Base-by-base conservation (phyloP, 2,329 filamentous ascomycete genomes). In the Fusarium fracticaudum region DNA sequence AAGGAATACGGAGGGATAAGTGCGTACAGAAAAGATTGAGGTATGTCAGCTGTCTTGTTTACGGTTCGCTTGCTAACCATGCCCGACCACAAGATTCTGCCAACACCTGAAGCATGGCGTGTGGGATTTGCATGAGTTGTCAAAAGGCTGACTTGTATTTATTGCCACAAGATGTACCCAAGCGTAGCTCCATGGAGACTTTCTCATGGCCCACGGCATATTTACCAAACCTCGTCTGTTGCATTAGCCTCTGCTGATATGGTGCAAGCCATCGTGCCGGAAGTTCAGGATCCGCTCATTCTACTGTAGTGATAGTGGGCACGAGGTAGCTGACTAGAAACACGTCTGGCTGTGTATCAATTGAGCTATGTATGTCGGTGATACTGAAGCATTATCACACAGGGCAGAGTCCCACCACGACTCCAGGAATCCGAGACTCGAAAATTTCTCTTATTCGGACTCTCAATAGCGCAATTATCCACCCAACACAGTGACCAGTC, bases 361-460 rank as follows among this genome's bases (percentile, higher is more conserved):
- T 57, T 41, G 59, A 57, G 22, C 48, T 44, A 62, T 44, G n/a
- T 58, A 62, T 57, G 8, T 58, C 14, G 38, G 31, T 35, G 38
- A 58, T 35, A 57, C 31, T 58, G 31, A 22, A 43, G 20, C 17
- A 33, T 62, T 43, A 33, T 37, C 38, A 24, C 24, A 13, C 15
- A 24, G 10, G 38, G 24, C 20, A n/a, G 37, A 44, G 48, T 62
- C 26, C 24, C 38, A 57, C 38, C n/a, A 18, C 9, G 33, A 58
- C 38, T 22, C 38, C 15, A 24, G 8, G 37, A 43, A 29, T 31
- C 31, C 14, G 43, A 51, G 11, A 31, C 48, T 35, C n/a, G 18
- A 22, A 35, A 24, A 29, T n/a, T 22, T 41, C 40, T 60, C 65
- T 67, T 67, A 51, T 59, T 60, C 63, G 50, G 62, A 22, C 37